Percentiles rank a stretch among this genome's conserved stretches.
Conservation (phyloP, 768 basidiomycete species). For the Suillus luteus region DNA sequence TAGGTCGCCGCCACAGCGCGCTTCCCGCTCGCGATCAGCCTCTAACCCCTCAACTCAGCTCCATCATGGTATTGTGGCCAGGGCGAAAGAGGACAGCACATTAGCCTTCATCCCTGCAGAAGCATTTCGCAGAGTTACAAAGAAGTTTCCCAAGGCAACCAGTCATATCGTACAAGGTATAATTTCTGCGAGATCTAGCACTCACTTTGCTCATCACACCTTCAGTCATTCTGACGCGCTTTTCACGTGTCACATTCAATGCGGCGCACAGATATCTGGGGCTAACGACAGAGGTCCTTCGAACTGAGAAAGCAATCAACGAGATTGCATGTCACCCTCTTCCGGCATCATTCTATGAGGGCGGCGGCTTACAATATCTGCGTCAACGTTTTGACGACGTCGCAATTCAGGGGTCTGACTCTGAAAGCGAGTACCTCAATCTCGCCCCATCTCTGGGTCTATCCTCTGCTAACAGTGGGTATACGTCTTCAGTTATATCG, state of each 20-base stretch:
- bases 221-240: conserved; percentile 89
- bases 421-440: conserved; percentile 61
- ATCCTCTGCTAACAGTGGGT: conserved; percentile 11
- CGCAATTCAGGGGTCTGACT: conserved; percentile 44
- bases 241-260: conserved; percentile 96
- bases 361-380: conserved; percentile 85
- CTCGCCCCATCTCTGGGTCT: conserved; percentile 19
- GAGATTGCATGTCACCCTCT: conserved; percentile 96
- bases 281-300: conserved; percentile 89
- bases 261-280: conserved; percentile 97
- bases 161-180: conserved; percentile 94
- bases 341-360: conserved; percentile 87
- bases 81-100: conserved; percentile 92
- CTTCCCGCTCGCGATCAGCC: conserved; percentile 28
- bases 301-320: conserved; percentile 97
- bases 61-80: conserved; percentile 80
- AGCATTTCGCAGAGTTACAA: conserved; percentile 90
- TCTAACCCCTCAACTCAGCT: conserved; percentile 33
- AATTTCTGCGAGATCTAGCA: conserved; percentile 8
- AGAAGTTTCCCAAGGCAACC: conserved; percentile 96
- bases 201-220: conserved; percentile 18
- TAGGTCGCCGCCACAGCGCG: conserved; percentile 20
- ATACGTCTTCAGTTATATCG: conserved; percentile 24
- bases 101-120: conserved; percentile 99
- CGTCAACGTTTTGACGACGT: conserved; percentile 85